Evolutionary conservation across 2,329 filamentous ascomycete species (phyloP), one percentile per base, ranked within the genome.

Genomic region (Fusarium abutilonis): DNA sequence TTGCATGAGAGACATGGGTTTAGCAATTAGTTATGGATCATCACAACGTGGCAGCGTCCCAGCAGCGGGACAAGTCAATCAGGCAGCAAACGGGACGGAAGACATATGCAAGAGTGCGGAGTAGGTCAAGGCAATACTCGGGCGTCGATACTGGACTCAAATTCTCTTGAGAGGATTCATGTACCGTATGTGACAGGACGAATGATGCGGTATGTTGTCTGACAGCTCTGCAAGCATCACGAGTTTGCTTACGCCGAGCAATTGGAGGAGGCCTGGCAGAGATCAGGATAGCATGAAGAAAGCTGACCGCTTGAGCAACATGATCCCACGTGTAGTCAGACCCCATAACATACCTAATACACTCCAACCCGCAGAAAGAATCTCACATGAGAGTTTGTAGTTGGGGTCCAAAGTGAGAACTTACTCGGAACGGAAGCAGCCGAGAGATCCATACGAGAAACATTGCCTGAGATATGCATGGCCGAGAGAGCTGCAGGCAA

Each of bases 391-490:
- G 19, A 17, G 15, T 52, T 43, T 40, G 32, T 14, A 7, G 2
- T 55, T 46, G 40, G 35, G 46, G 26, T 49, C 45, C 29, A 29
- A 41, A 32, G 29, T 21, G 28, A 23, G 13, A 13, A 39, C 31
- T 15, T 38, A 4, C 45, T 59, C 39, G 62, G 62, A 55, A 63
- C 23, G 53, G 62, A 56, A 66, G 49, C 43, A 34, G 38, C 61
- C 62, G 61, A 54, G 17, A 43, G 13, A 34, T 34, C 13, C 31
- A n/a, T n/a, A 34, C 31, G 31, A 34, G 31, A 7, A n/a, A n/a
- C 10, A 13, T 34, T 34, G 31, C 6, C 31, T 34, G 31, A 34
- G 48, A 14, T n/a, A 51, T 44, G 49, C 41, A 55, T 26, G 19
- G 38, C 35, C 28, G 49, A 45, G 21, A 49, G 35, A 31, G 45